Base-by-base conservation (phyloP, 2,329 filamentous ascomycete genomes). In the Fusarium agapanthi region DNA sequence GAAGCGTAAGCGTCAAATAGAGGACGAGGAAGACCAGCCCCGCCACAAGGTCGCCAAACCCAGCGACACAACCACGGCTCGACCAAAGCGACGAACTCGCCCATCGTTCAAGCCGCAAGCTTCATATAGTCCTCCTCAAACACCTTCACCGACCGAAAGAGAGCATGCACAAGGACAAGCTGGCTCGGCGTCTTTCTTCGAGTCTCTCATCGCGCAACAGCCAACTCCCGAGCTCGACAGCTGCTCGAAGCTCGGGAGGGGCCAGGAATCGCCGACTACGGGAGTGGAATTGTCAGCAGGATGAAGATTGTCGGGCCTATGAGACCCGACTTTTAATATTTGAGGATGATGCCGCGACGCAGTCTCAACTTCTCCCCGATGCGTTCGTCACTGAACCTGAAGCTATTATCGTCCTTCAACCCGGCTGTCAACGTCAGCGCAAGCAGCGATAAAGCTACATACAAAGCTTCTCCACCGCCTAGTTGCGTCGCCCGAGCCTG, bases 281-380 rank as follows among this genome's bases (percentile, higher is more conserved):
- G 18, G 2, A 51, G 13, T 12, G 4, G 47, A 50, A 34, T 35
- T 51, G 9, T 22, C 32, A 37, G 6, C 32, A 6, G 48, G 48
- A 26, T 51, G 48, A 51, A 4, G 0, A 6, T 22, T 22, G 0
- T 15, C 9, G 18, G 30, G 6, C 0, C 3, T 20, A 15, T 6
- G 3, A 37, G 32, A 51, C 26, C 30, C 7, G 0, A 51, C 0
- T 26, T 20, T 14, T 3, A 15, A 15, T 1, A 7, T 0, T 15
- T 6, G n/a, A 35, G n/a, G 16, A 35, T 51, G 3, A 35, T 26
- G 3, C 32, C 0, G 7, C 12, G n/a, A 22, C 16, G 6, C n/a
- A 20, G 8, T 14, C 32, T n/a, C 30, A 0, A 20, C n/a, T 20
- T 24, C 1, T 51, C 18, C 30, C n/a, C 3, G 5, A 3, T 7